A percentile compares a stretch with the other conserved stretches of the same genome.
These are phyloP conservation scores for Ophiocytium majus DNA, from an alignment of 352 stramenopile genomes.

Conservation along the genomic window DNA sequence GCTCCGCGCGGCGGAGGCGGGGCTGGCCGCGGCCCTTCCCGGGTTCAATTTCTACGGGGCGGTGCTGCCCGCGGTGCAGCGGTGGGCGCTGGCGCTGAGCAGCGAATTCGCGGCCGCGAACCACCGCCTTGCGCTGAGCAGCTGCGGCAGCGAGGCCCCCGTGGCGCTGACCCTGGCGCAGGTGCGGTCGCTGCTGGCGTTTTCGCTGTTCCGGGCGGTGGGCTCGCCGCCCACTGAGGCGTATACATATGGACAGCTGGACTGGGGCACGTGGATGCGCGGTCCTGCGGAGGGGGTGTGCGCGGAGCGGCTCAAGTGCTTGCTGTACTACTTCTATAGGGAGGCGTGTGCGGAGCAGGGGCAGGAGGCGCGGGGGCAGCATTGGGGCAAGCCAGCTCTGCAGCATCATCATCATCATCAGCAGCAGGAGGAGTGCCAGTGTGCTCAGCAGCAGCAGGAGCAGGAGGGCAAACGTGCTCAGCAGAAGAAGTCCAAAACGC, in stretches of 20 bases:
- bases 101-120: neutral
- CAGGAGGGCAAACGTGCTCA: too few species aligned
- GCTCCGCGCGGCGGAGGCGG: neutral
- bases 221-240: neutral
- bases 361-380: too few species aligned
- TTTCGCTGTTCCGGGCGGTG: neutral
- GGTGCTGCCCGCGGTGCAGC: constrained; percentile 12
- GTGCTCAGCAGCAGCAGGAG: neutral
- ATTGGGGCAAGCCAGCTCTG: too few species aligned
- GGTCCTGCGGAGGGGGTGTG: neutral
- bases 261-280: neutral
- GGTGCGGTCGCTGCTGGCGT: neutral
- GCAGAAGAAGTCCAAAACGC: too few species aligned
- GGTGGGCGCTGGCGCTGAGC: neutral
- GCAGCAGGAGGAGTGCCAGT: too few species aligned
- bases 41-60: constrained; percentile 6
- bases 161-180: neutral
- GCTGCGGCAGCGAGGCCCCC: neutral
- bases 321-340: constrained; percentile 2
- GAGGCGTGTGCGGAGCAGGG: neutral
- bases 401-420: too few species aligned
- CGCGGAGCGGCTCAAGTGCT: constrained; percentile 12
- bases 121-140: neutral
- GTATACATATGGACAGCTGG: neutral
- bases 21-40: neutral